phyloP scores from a whole-genome alignment of 208 protist genomes.

The Phytomonas sp. region DNA sequence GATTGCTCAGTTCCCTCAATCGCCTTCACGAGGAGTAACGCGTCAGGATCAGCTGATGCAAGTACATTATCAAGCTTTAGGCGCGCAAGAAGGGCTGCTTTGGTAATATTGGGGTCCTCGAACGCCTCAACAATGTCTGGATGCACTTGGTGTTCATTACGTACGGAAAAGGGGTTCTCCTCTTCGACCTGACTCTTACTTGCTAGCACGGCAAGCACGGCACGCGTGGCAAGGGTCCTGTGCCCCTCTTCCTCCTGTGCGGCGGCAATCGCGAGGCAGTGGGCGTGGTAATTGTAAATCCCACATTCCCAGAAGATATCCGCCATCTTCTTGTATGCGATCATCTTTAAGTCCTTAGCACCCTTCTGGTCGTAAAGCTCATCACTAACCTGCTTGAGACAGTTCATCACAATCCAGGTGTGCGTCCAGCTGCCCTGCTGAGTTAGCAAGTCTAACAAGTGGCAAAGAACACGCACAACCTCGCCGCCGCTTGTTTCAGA shows the following conservation, averaged over 20 bases:
- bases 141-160: slow-evolving; percentile 27
- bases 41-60: not conserved
- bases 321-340: slow-evolving; percentile 54
- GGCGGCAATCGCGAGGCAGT: slow-evolving; percentile 49
- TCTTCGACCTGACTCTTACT: slow-evolving; percentile 32
- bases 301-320: slow-evolving; percentile 60
- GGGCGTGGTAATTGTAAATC: slow-evolving; percentile 58
- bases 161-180: slow-evolving; percentile 39
- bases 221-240: slow-evolving; percentile 31
- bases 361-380: slow-evolving; percentile 22
- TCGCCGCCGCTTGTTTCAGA: slow-evolving; percentile 24
- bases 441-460: slow-evolving; percentile 35
- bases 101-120: slow-evolving; percentile 27
- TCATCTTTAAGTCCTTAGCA: slow-evolving; percentile 18
- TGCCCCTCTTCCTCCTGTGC: slow-evolving; percentile 25
- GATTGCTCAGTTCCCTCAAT: not conserved
- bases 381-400: slow-evolving; percentile 54
- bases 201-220: slow-evolving; percentile 65
- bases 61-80: slow-evolving; percentile 21
- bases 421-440: slow-evolving; percentile 33
- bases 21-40: not conserved
- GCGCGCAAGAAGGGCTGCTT: slow-evolving; percentile 21
- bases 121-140: slow-evolving; percentile 52
- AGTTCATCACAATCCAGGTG: slow-evolving; percentile 41
- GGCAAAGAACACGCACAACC: slow-evolving; percentile 48